These are phyloP conservation scores for Ustilago bromivora DNA, from an alignment of 1,284 basidiomycete species.

Conservation along the genomic window DNA sequence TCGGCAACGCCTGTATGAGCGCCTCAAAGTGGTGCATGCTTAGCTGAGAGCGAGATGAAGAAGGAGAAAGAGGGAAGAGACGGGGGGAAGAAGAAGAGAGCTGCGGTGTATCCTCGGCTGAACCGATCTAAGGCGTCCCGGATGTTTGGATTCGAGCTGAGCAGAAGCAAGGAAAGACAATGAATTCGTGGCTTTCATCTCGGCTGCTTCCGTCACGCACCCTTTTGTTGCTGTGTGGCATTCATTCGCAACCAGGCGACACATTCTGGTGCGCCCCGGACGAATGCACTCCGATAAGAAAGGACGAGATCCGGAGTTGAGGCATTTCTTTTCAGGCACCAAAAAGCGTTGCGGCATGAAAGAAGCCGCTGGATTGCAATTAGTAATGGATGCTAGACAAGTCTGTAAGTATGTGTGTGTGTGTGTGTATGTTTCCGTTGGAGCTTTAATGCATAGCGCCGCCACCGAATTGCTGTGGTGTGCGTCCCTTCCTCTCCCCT, in stretches of 20 bases:
- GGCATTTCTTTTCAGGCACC: slow-evolving; percentile 1
- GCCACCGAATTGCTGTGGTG: not conserved
- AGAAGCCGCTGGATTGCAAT: slow-evolving; percentile 2
- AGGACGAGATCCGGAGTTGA: not conserved
- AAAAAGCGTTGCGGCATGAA: slow-evolving; percentile 3
- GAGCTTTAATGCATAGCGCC: not conserved
- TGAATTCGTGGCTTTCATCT: slow-evolving; percentile 7
- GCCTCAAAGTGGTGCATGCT: not conserved
- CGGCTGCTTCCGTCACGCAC: not conserved
- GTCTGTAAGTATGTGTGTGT: not conserved
- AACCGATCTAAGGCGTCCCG: slow-evolving; percentile 1
- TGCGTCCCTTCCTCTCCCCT: not conserved
- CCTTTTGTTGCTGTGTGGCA: not conserved
- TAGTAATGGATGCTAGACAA: no score
- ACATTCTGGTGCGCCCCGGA: not conserved
- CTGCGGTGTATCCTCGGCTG: slow-evolving; percentile 1
- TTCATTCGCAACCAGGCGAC: not conserved
- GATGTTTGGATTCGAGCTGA: not conserved
- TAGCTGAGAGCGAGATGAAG: not conserved
- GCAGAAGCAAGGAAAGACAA: not conserved
- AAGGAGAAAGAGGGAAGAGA: not conserved
- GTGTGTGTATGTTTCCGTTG: not conserved
- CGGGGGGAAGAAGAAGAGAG: not conserved
- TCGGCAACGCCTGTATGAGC: not conserved
- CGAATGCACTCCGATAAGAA: slow-evolving; percentile 4